These are phyloP conservation scores for Asparagopsis taxiformis DNA, from an alignment of 31 red algal species.

Conservation along the genomic window DNA sequence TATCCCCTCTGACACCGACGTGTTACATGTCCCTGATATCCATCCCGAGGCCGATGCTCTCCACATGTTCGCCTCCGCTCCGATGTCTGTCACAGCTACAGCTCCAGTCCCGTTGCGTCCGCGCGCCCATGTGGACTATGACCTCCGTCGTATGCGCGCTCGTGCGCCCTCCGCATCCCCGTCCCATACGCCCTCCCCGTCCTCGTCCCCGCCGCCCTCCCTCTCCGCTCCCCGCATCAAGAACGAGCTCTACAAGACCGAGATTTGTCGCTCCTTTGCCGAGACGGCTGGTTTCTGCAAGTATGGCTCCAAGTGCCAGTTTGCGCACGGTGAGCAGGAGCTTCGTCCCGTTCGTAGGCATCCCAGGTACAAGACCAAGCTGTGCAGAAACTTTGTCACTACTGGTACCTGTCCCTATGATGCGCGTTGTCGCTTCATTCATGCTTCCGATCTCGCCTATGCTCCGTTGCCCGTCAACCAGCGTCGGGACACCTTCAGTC, in stretches of 20 bases:
- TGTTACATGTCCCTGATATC: no score
- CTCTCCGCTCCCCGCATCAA: neutral
- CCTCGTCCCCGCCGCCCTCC: neutral
- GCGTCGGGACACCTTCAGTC: no score
- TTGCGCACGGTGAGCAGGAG: constrained; percentile 82
- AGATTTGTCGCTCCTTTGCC: constrained; percentile 75
- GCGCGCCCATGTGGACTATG: no score
- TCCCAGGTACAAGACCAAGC: constrained; percentile 87
- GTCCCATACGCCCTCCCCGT: neutral
- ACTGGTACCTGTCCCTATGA: constrained; percentile 69
- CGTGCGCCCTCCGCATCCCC: neutral
- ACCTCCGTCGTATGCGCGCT: no score
- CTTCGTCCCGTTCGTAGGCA: constrained; percentile 57
- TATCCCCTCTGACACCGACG: no score
- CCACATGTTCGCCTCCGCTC: no score
- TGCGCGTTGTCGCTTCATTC: constrained; percentile 70
- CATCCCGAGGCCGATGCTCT: no score
- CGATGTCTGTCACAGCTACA: no score
- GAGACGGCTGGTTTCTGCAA: constrained; percentile 59
- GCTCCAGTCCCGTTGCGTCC: no score
- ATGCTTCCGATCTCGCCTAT: constrained; percentile 13
- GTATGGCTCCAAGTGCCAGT: constrained; percentile 86
- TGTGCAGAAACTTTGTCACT: constrained; percentile 65
- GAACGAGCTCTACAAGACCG: constrained; percentile 86
- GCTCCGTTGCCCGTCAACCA: no score